These are phyloP conservation scores for Alternaria metachromatica DNA, from an alignment of 2,329 filamentous ascomycete genomes.

Conservation along the genomic window DNA sequence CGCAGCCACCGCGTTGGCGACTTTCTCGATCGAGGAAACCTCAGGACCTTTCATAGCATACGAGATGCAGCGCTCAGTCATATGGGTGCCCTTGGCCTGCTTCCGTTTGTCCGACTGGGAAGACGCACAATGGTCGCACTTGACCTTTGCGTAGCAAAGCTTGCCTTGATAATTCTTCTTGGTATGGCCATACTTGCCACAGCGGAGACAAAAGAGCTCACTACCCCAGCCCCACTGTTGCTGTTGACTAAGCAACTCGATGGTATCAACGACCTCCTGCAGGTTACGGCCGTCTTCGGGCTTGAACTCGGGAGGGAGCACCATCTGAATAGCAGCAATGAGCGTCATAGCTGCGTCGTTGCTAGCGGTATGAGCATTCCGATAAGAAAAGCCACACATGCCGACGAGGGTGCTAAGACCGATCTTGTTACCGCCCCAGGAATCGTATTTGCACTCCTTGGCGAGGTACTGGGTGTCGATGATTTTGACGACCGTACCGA, in stretches of 20 bases:
- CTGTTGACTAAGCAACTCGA: slow-evolving; percentile 2
- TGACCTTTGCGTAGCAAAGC: not conserved
- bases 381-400: slow-evolving; percentile 7
- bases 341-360: slow-evolving; percentile 25
- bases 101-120: not conserved
- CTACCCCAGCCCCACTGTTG: slow-evolving; percentile 10
- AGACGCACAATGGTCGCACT: not conserved
- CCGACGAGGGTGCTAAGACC: slow-evolving; percentile 6
- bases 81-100: not conserved
- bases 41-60: slow-evolving; percentile 1
- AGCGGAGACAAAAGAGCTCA: slow-evolving; percentile 9
- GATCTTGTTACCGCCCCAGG: not conserved
- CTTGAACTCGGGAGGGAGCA: not conserved
- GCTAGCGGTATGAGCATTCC: slow-evolving; percentile 18
- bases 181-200: slow-evolving; percentile 4
- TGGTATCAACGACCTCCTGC: slow-evolving; percentile 3
- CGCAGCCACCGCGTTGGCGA: not conserved
- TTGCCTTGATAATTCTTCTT: not conserved
- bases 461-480: slow-evolving; percentile 23
- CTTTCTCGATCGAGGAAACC: not conserved
- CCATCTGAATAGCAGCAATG: slow-evolving; percentile 19
- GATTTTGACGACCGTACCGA: slow-evolving; percentile 11
- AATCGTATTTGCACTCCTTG: slow-evolving; percentile 3
- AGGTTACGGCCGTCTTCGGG: not conserved
- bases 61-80: slow-evolving; percentile 3